These are phyloP conservation scores for Clarireedia hainanense DNA, from an alignment of 2,329 filamentous ascomycete species.

Conservation along the genomic window DNA sequence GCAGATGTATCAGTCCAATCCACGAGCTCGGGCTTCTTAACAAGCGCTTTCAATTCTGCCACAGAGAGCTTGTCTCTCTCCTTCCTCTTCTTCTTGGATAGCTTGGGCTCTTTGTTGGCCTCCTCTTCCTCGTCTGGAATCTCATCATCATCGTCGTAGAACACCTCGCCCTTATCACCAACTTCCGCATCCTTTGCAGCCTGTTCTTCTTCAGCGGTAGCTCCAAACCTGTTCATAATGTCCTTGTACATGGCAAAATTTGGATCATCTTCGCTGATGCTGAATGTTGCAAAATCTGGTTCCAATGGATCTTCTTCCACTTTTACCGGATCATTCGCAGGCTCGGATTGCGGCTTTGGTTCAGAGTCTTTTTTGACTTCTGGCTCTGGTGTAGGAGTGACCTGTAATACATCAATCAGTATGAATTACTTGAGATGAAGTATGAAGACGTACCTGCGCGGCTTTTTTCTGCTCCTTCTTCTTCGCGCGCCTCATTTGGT, in stretches of 20 bases:
- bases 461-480: slow-evolving; percentile 85
- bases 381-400: slow-evolving; percentile 24
- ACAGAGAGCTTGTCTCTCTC: slow-evolving; percentile 86
- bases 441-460: slow-evolving; percentile 40
- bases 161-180: slow-evolving; percentile 76
- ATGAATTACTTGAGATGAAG: background rate
- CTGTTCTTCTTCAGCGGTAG: slow-evolving; percentile 53
- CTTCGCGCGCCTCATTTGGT: slow-evolving; percentile 84
- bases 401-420: slow-evolving; percentile 24
- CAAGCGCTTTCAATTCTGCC: slow-evolving; percentile 88
- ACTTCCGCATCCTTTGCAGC: slow-evolving; percentile 56
- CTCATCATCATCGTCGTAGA: slow-evolving; percentile 75
- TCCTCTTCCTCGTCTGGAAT: slow-evolving; percentile 81
- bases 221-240: slow-evolving; percentile 74
- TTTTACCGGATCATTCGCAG: slow-evolving; percentile 11
- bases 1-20: slow-evolving; percentile 97
- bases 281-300: slow-evolving; percentile 37
- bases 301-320: slow-evolving; percentile 34
- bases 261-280: slow-evolving; percentile 60
- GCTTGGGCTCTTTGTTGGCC: slow-evolving; percentile 51
- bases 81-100: slow-evolving; percentile 95
- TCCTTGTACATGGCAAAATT: slow-evolving; percentile 77
- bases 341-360: slow-evolving; percentile 12
- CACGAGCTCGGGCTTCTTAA: slow-evolving; percentile 85
- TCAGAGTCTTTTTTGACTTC: slow-evolving; percentile 30